These are phyloP conservation scores for Cantharellus anzutake DNA, from an alignment of 768 basidiomycete genomes.

Conservation along the genomic window DNA sequence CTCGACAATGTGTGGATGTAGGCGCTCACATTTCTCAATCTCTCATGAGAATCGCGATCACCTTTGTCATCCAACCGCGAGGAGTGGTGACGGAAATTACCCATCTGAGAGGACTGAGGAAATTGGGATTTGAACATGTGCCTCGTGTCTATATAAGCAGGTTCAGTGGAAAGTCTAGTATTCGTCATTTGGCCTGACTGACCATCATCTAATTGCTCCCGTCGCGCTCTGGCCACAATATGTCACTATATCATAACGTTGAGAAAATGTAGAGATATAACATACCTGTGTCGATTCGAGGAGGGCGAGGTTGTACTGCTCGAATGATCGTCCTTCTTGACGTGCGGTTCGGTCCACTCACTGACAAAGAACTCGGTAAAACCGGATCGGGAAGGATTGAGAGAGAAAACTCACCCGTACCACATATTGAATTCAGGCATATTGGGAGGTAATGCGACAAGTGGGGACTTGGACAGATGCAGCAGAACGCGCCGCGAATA, in stretches of 20 bases:
- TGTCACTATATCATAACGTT: slow-evolving; percentile 27
- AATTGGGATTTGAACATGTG: slow-evolving; percentile 42
- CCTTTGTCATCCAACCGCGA: slow-evolving; percentile 45
- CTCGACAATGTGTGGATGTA: not conserved
- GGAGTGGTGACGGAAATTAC: slow-evolving; percentile 81
- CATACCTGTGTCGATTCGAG: not conserved
- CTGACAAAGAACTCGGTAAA: slow-evolving; percentile 2
- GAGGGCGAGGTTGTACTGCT: not conserved
- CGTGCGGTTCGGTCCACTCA: not conserved
- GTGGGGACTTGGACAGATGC: slow-evolving; percentile 48
- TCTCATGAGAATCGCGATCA: slow-evolving; percentile 37
- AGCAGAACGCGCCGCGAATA: slow-evolving; percentile 58
- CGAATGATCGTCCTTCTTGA: not conserved
- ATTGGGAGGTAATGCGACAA: slow-evolving; percentile 46
- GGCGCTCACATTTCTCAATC: not conserved
- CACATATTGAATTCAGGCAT: slow-evolving; percentile 76
- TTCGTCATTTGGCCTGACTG: slow-evolving; percentile 24
- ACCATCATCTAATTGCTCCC: slow-evolving; percentile 54
- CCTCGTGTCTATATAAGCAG: slow-evolving; percentile 19
- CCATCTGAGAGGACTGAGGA: slow-evolving; percentile 80
- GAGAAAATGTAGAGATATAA: slow-evolving; percentile 9
- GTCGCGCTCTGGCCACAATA: slow-evolving; percentile 12
- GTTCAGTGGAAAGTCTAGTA: not conserved
- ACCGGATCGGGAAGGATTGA: not conserved
- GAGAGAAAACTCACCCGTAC: slow-evolving; percentile 56